Evolutionary conservation across 1,284 basidiomycete genomes (phyloP).

Genomic region (Apiotrichum akiyoshidainum): DNA sequence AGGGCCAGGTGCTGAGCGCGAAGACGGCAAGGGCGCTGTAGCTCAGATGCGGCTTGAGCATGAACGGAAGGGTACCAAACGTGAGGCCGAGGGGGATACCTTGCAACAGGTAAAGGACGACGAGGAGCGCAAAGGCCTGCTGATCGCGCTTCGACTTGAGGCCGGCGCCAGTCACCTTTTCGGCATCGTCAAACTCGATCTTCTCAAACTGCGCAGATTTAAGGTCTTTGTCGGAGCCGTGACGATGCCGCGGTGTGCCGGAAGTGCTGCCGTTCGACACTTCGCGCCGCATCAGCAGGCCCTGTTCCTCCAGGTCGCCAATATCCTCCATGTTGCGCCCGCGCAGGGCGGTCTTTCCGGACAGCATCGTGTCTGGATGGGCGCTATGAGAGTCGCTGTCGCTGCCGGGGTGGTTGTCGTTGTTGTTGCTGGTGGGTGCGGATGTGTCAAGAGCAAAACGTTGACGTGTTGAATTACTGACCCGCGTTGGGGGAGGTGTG

Average conservation of each 20-base stretch:
- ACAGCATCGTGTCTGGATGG: conserved; percentile 11
- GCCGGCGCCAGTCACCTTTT: conserved; percentile 20
- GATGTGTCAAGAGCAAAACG: no score
- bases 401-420: not conserved
- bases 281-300: conserved; percentile 26
- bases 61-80: conserved; percentile 88
- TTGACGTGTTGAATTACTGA: no score
- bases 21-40: conserved; percentile 97
- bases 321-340: conserved; percentile 42
- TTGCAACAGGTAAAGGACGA: conserved; percentile 76
- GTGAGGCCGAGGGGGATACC: conserved; percentile 80
- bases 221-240: not conserved
- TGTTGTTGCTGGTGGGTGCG: no score
- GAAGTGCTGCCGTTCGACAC: not conserved
- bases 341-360: conserved; percentile 18
- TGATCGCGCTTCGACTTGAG: conserved; percentile 59
- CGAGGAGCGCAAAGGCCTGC: conserved; percentile 77
- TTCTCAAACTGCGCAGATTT: conserved; percentile 23
- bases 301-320: conserved; percentile 43
- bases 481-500: no score
- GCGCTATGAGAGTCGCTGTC: not conserved
- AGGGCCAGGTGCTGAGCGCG: conserved; percentile 91
- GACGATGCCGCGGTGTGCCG: not conserved
- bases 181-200: conserved; percentile 24
- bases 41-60: conserved; percentile 88